These are phyloP conservation scores for Acer saccharum DNA, from an alignment of 345 rosid genomes.

Conservation along the genomic window DNA sequence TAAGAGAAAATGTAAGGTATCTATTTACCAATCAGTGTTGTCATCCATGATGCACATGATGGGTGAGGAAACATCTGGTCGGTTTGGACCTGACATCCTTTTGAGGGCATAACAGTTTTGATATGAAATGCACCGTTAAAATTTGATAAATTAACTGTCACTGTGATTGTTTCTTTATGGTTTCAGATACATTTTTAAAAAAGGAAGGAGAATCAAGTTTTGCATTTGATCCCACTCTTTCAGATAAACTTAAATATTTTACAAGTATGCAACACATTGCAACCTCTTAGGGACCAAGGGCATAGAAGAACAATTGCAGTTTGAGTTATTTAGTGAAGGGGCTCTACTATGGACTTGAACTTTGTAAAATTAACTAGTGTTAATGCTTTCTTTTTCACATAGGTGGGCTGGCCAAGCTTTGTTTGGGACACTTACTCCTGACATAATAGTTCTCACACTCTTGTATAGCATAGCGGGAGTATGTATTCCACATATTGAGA, in stretches of 20 bases:
- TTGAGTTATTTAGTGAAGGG: background rate
- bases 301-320: background rate
- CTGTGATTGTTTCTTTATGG: background rate
- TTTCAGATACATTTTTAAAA: background rate
- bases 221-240: background rate
- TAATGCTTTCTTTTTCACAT: slow-evolving; percentile 20
- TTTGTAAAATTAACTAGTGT: slow-evolving; percentile 5
- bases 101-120: background rate
- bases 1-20: background rate
- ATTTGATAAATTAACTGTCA: background rate
- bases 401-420: slow-evolving; percentile 99
- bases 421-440: slow-evolving; percentile 94
- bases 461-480: slow-evolving; percentile 99
- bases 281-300: background rate
- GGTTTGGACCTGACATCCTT: background rate
- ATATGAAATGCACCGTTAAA: background rate
- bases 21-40: background rate
- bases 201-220: background rate
- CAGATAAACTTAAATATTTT: background rate
- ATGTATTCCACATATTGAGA: slow-evolving; percentile 21
- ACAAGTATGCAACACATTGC: background rate
- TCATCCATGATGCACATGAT: background rate
- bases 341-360: slow-evolving; percentile 7
- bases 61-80: background rate
- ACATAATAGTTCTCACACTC: slow-evolving; percentile 88